These are phyloP conservation scores for Leishmania mexicana DNA, from an alignment of 208 protist genomes.

Conservation along the genomic window DNA sequence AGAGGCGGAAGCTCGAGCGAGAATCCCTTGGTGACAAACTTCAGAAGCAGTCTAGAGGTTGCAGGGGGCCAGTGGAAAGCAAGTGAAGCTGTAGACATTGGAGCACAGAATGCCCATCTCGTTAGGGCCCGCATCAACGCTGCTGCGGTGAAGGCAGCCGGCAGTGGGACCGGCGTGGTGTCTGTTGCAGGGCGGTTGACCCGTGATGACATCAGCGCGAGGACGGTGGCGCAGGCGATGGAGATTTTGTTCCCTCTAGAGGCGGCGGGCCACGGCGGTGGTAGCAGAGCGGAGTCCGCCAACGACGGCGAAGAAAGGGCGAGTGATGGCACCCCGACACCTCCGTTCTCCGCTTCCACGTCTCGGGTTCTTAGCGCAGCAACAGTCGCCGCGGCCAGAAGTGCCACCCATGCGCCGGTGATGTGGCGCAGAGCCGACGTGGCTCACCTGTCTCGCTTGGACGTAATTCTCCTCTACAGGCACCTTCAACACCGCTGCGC, in stretches of 20 bases:
- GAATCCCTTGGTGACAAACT: not conserved
- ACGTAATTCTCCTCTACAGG: constrained; percentile 76
- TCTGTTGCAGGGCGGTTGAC: not conserved
- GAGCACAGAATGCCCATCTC: constrained; percentile 1
- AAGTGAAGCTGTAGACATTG: not conserved
- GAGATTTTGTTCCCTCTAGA: constrained; percentile 22
- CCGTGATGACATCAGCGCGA: not conserved
- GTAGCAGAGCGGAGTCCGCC: not conserved
- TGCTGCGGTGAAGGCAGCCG: not conserved
- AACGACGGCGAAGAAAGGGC: not conserved
- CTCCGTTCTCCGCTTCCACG: not conserved
- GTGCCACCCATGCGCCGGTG: not conserved
- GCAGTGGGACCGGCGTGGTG: not conserved
- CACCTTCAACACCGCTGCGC: constrained; percentile 69
- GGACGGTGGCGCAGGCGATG: constrained; percentile 33
- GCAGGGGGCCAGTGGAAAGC: not conserved
- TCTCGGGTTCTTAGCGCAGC: not conserved
- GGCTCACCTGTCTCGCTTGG: constrained; percentile 63
- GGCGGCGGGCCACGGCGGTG: not conserved
- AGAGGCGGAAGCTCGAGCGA: not conserved
- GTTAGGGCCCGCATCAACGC: not conserved
- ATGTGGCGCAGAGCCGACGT: constrained; percentile 30
- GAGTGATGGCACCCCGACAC: not conserved
- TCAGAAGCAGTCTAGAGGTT: not conserved
- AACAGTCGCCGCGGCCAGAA: not conserved